phyloP scores from a whole-genome alignment of 352 stramenopile genomes.

The Globisporangium nagaii region DNA sequence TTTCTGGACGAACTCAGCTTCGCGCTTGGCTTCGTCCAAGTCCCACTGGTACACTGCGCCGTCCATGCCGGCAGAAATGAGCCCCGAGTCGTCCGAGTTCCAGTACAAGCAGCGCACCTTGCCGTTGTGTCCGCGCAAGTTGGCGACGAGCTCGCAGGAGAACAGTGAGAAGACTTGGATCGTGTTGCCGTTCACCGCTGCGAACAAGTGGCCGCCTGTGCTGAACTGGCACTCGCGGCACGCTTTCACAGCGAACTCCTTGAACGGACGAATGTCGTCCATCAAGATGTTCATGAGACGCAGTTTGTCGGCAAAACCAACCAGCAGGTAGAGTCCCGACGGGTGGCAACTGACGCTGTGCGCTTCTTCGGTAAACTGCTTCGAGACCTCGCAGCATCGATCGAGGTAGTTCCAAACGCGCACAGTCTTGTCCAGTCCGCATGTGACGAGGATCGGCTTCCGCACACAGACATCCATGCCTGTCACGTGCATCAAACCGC shows the following conservation, averaged over 20 bases:
- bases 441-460: slow-evolving; percentile 90
- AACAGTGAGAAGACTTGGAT: slow-evolving; percentile 93
- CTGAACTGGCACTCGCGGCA: slow-evolving; percentile 82
- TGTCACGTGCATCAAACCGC: slow-evolving; percentile 54
- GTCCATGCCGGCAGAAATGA: slow-evolving; percentile 89
- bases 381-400: slow-evolving; percentile 79
- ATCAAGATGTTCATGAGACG: slow-evolving; percentile 90
- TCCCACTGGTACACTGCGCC: slow-evolving; percentile 94
- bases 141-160: slow-evolving; percentile 85
- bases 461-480: slow-evolving; percentile 91
- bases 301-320: slow-evolving; percentile 89
- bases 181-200: slow-evolving; percentile 90
- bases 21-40: slow-evolving; percentile 86
- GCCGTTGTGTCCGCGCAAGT: slow-evolving; percentile 90
- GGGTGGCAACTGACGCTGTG: slow-evolving; percentile 89
- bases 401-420: slow-evolving; percentile 94
- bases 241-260: slow-evolving; percentile 82
- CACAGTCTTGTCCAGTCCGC: slow-evolving; percentile 83
- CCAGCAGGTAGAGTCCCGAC: slow-evolving; percentile 84
- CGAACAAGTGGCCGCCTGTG: slow-evolving; percentile 90
- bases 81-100: slow-evolving; percentile 78
- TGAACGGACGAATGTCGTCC: slow-evolving; percentile 85
- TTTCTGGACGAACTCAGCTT: slow-evolving; percentile 92
- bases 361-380: slow-evolving; percentile 87
- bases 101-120: slow-evolving; percentile 89